A percentile compares a stretch with the other conserved stretches of the same genome.
phyloP scores from a whole-genome alignment of 176 grass and related monocot species.

The Pontederia paniculata region DNA sequence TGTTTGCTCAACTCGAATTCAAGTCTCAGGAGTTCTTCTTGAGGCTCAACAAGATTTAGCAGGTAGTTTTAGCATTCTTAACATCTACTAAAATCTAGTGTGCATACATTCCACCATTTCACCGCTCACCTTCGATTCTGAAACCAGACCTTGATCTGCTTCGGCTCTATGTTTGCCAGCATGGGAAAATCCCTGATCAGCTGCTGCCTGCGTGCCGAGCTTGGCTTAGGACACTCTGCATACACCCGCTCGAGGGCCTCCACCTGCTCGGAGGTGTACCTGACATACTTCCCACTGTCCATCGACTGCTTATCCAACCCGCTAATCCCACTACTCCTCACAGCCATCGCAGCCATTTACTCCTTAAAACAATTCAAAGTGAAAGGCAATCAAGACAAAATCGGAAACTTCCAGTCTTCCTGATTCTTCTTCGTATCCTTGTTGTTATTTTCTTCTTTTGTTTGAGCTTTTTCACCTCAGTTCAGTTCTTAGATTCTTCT shows the following conservation, averaged over 20 bases:
- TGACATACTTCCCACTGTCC: conserved; percentile 83
- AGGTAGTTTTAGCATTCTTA: neutral
- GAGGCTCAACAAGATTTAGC: neutral
- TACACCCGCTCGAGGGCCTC: conserved; percentile 91
- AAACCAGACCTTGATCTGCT: conserved; percentile 99
- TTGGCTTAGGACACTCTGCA: conserved; percentile 93
- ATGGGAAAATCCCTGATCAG: conserved; percentile 77
- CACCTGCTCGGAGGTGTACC: conserved; percentile 96
- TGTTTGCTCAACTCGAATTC: too few relatives aligned
- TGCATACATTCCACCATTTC: neutral
- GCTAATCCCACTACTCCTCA: too few relatives aligned
- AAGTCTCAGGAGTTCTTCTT: too few relatives aligned
- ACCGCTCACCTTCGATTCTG: conserved; percentile 85
- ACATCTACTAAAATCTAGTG: neutral
- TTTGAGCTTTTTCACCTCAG: too few relatives aligned
- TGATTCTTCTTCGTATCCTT: too few relatives aligned
- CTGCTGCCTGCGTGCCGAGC: conserved; percentile 78
- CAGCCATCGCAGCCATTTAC: too few relatives aligned
- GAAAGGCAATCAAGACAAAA: too few relatives aligned
- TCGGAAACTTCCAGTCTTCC: too few relatives aligned
- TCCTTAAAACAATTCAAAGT: too few relatives aligned
- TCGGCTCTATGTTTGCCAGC: conserved; percentile 79
- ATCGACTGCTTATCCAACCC: conserved; percentile 13
- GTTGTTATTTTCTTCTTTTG: too few relatives aligned
- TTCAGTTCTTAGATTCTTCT: too few relatives aligned